Base-by-base conservation (phyloP, 1,284 basidiomycete genomes). In the Wallemia hederae region DNA sequence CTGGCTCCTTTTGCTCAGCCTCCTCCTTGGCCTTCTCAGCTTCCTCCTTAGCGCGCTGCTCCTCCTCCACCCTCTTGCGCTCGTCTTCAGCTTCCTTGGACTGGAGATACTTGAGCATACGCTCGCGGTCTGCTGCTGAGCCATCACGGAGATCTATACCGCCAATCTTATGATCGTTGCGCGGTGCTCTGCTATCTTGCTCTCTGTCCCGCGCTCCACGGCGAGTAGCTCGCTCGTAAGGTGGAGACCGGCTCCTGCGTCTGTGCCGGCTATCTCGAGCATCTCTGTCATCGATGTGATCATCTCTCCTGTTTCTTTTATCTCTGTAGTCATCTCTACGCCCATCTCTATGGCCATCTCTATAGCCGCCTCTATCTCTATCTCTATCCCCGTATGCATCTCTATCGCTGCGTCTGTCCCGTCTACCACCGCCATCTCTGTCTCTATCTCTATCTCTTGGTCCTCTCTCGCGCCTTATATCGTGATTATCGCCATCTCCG, bases 331-430 rank as follows among this genome's bases (percentile, higher is more conserved):
- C 34, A 57, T 60, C 59, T 15, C 60, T 59, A 29, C n/a, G n/a
- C n/a, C 61, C 63, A 25, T 60, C 61, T 49, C 25, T 49, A 22
- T 57, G 60, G 62, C 19, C 62, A n/a, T n/a, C n/a, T n/a, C 39
- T 11, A 22, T 49, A 66, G 60, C 73, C 70, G 63, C 67, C 66
- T 62, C 70, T 68, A 63, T 70, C 67, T 61, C 65, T 62, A 27
- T 67, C 68, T 26, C n/a, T n/a, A n/a, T 60, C 61, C 24, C 58
- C 27, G 63, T 71, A 73, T 62, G 74, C 67, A 61, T 76, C 75
- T 58, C 75, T 72, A 64, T 74, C 68, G 55, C 68, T 69, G 15
- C 71, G 67, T 26, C 70, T 65, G 59, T 72, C 67, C 61, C 72
- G 66, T 58, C 67, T 65, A 57, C 73, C 68, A 61, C 66, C 67